phyloP scores from a whole-genome alignment of 805 yeast species.

The Myxozyma melibiosi region DNA sequence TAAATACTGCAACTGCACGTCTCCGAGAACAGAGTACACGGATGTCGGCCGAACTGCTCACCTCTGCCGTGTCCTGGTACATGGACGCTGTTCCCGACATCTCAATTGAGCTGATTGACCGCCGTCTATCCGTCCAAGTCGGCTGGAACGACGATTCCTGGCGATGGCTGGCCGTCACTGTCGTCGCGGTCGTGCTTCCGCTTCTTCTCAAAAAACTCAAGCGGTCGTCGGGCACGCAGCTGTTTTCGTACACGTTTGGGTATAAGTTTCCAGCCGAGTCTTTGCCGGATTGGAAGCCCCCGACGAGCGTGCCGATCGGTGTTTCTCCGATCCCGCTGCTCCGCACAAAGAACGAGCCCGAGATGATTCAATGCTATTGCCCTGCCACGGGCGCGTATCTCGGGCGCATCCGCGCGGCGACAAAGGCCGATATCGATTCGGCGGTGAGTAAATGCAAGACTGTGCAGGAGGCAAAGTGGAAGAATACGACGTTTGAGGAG shows the following conservation, averaged over 20 bases:
- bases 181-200: not conserved
- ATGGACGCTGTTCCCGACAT: not conserved
- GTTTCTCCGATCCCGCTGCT: not conserved
- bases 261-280: slow-evolving; percentile 28
- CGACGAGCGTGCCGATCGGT: not conserved
- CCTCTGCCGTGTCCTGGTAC: not conserved
- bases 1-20: too few species aligned
- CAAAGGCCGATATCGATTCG: slow-evolving; percentile 70
- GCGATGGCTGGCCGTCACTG: not conserved
- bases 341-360: slow-evolving; percentile 7
- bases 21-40: too few species aligned
- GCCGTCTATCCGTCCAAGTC: too few species aligned
- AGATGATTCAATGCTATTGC: slow-evolving; percentile 78
- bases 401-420: slow-evolving; percentile 68
- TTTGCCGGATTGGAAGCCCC: slow-evolving; percentile 17
- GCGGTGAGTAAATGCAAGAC: slow-evolving; percentile 55
- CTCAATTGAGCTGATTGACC: not conserved
- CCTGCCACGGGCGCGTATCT: slow-evolving; percentile 94
- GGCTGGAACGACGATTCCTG: not conserved
- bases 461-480: slow-evolving; percentile 58
- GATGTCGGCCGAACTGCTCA: not conserved
- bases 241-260: not conserved
- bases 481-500: slow-evolving; percentile 57
- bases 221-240: not conserved
- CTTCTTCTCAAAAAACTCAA: not conserved